Conservation (phyloP, 768 basidiomycete species). For the Rhizopogon sp. region DNA sequence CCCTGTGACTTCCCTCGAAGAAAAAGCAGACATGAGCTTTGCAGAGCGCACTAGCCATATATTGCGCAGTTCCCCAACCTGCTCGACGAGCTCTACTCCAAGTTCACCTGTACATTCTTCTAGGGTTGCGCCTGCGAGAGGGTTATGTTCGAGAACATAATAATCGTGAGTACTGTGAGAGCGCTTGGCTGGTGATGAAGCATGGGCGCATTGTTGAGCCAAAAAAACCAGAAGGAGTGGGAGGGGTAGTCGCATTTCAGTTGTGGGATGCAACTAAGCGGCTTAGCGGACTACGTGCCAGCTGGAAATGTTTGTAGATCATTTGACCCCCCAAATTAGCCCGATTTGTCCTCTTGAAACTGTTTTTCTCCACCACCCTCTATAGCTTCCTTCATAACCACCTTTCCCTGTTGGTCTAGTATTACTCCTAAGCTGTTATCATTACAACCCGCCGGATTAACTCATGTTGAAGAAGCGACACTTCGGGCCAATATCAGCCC, state of each 20-base stretch:
- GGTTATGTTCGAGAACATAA: constrained; percentile 71
- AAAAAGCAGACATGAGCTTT: constrained; percentile 26
- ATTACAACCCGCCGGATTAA: background rate
- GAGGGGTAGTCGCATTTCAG: constrained; percentile 12
- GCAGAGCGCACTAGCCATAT: constrained; percentile 77
- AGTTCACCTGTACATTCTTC: constrained; percentile 54
- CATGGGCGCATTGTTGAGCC: constrained; percentile 21
- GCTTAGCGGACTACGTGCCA: background rate
- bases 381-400: background rate
- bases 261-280: background rate
- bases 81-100: constrained; percentile 83
- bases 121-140: constrained; percentile 49
- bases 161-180: constrained; percentile 69
- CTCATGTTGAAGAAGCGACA: background rate
- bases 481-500: background rate
- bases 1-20: constrained; percentile 25
- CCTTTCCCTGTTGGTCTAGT: background rate
- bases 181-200: constrained; percentile 41
- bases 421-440: constrained; percentile 1
- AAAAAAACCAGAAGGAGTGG: constrained; percentile 23
- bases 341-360: background rate
- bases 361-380: no score
- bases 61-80: constrained; percentile 73
- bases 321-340: background rate
- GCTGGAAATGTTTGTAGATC: background rate